A percentile compares a stretch with the other conserved stretches of the same genome.
Evolutionary conservation across 805 yeast species (phyloP).

Genomic region (Myxozyma neotropica): DNA sequence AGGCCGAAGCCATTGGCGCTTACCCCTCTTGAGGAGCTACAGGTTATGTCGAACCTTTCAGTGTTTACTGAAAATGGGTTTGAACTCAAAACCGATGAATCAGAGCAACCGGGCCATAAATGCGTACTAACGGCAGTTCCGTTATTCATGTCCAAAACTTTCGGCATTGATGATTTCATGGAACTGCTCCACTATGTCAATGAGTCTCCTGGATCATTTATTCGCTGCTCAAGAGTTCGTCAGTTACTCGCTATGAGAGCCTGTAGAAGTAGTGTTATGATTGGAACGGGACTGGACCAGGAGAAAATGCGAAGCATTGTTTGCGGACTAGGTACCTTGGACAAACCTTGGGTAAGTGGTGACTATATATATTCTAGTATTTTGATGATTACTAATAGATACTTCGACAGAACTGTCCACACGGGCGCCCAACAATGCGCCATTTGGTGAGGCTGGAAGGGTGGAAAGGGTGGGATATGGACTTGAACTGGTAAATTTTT

Average conservation of each 20-base stretch:
- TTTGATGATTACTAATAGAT: neutral
- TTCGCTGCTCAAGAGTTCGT: slow-evolving; percentile 76
- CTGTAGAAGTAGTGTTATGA: slow-evolving; percentile 91
- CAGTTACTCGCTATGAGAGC: slow-evolving; percentile 93
- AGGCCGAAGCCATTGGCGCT: slow-evolving; percentile 59
- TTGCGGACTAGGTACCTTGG: slow-evolving; percentile 63
- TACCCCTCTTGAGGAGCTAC: slow-evolving; percentile 75
- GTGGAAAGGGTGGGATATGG: slow-evolving; percentile 27
- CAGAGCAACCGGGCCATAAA: slow-evolving; percentile 57
- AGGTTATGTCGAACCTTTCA: slow-evolving; percentile 60
- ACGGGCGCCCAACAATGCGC: slow-evolving; percentile 96
- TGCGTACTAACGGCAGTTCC: slow-evolving; percentile 68
- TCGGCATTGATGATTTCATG: slow-evolving; percentile 65
- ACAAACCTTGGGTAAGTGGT: slow-evolving; percentile 90
- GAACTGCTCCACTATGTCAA: slow-evolving; percentile 73
- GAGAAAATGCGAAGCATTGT: slow-evolving; percentile 72
- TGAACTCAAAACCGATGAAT: slow-evolving; percentile 54
- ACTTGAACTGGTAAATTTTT: neutral
- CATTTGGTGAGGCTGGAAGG: slow-evolving; percentile 64
- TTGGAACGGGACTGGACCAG: slow-evolving; percentile 68
- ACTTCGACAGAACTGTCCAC: slow-evolving; percentile 64
- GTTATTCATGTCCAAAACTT: slow-evolving; percentile 65
- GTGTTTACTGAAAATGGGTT: slow-evolving; percentile 79
- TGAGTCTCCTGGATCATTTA: slow-evolving; percentile 52
- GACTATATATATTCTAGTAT: neutral